A percentile compares a stretch with the other conserved stretches of the same genome.
These are phyloP conservation scores for Salix exigua DNA, from an alignment of 345 rosid species.

Conservation along the genomic window DNA sequence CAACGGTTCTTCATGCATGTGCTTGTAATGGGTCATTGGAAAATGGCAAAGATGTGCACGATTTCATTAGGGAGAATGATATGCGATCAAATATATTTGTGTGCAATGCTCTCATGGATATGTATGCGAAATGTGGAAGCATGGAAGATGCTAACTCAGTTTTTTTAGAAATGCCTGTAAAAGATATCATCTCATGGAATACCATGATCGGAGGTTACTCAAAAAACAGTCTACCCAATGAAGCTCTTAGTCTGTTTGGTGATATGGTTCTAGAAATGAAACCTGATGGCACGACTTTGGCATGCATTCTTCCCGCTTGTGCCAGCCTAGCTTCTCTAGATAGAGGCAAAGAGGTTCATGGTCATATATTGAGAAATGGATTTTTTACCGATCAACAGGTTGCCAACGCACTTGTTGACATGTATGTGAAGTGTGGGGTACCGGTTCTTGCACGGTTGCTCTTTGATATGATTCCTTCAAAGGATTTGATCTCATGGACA, in stretches of 20 bases:
- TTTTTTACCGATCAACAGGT: conserved; percentile 45
- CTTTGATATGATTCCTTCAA: conserved; percentile 48
- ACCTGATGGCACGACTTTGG: conserved; percentile 56
- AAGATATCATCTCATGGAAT: conserved; percentile 69
- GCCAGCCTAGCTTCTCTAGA: conserved; percentile 65
- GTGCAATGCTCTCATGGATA: conserved; percentile 65
- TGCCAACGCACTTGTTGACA: conserved; percentile 63
- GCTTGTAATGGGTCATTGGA: conserved; percentile 52
- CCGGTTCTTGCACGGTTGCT: conserved; percentile 46
- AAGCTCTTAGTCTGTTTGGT: conserved; percentile 49
- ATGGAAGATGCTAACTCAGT: conserved; percentile 52
- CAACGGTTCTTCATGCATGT: conserved; percentile 63
- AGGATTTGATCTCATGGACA: conserved; percentile 75
- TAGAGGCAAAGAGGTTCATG: conserved; percentile 65
- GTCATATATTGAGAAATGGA: conserved; percentile 46
- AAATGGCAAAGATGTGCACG: conserved; percentile 52
- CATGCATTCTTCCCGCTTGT: conserved; percentile 71
- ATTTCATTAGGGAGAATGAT: conserved; percentile 42
- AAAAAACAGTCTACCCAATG: conserved; percentile 51
- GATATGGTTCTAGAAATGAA: conserved; percentile 38
- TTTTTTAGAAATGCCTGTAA: conserved; percentile 43
- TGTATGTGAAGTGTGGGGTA: conserved; percentile 67
- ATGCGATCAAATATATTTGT: conserved; percentile 47
- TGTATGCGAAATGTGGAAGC: conserved; percentile 78
- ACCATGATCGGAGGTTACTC: conserved; percentile 69